Conservation (phyloP, 169 alveolate species). For the Babesia bovis region DNA sequence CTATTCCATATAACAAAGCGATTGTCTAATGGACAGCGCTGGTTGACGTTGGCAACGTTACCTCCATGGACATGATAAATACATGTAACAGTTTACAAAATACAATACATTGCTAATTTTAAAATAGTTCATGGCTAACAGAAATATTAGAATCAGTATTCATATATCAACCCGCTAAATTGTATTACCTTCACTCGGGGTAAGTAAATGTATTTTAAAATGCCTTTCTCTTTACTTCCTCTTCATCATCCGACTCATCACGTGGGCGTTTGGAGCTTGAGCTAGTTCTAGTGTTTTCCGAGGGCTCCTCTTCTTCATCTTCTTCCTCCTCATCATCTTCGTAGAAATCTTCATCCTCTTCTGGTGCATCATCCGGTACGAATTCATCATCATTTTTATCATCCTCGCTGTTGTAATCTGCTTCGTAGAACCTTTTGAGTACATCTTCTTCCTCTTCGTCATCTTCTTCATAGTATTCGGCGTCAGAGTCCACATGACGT, state of each 20-base stretch:
- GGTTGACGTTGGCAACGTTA: too few species aligned
- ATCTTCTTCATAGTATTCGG: slow-evolving; percentile 77
- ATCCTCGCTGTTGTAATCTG: slow-evolving; percentile 84
- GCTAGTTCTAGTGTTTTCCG: slow-evolving; percentile 9
- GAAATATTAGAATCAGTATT: too few species aligned
- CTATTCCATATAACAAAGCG: too few species aligned
- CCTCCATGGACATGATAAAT: too few species aligned
- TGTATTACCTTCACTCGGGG: too few species aligned
- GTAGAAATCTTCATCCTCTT: slow-evolving; percentile 79
- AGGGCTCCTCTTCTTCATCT: slow-evolving; percentile 66
- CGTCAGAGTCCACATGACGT: slow-evolving; percentile 75
- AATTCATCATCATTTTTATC: slow-evolving; percentile 86
- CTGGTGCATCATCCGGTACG: slow-evolving; percentile 82
- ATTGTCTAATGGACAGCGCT: too few species aligned
- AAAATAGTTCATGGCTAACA: too few species aligned
- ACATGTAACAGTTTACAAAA: too few species aligned
- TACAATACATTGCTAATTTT: too few species aligned
- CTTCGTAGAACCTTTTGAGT: slow-evolving; percentile 84
- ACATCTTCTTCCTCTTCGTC: slow-evolving; percentile 77
- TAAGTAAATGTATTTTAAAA: neutral
- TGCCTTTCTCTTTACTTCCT: slow-evolving; percentile 9
- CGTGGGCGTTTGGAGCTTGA: slow-evolving; percentile 15
- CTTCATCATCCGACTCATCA: slow-evolving; percentile 12
- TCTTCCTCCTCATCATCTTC: slow-evolving; percentile 80
- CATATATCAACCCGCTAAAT: too few species aligned